These are phyloP conservation scores for Keqinozyma sinolaborantium DNA, from an alignment of 1,139 yeast genomes.

Conservation along the genomic window DNA sequence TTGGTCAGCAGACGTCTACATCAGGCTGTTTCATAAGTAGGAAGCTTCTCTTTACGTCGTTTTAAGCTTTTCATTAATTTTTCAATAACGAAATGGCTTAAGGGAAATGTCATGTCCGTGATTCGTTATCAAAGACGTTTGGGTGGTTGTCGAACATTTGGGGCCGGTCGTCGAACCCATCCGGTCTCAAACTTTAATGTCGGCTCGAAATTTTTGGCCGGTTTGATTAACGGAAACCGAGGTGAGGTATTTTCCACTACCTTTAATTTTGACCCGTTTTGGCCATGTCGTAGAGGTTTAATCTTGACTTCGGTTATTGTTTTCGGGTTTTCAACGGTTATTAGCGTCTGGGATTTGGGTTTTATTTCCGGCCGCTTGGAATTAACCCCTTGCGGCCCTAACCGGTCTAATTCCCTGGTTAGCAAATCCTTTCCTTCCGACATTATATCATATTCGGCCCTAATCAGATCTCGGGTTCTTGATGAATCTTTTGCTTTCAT, in stretches of 20 bases:
- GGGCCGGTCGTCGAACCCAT: no score
- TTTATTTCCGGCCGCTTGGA: no score
- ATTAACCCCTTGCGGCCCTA: no score
- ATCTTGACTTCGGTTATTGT: neutral
- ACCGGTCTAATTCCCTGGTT: no score
- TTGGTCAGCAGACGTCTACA: no score
- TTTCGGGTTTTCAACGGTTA: neutral
- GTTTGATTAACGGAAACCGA: neutral
- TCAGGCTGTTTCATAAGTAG: no score
- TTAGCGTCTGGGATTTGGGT: no score
- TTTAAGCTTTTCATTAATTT: conserved; percentile 2
- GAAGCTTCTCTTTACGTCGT: conserved; percentile 2
- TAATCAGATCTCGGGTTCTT: no score
- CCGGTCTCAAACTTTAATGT: neutral
- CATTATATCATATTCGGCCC: conserved; percentile 18
- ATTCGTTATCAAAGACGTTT: no score
- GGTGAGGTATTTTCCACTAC: neutral
- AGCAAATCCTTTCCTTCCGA: conserved; percentile 18
- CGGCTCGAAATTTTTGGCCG: conserved; percentile 1
- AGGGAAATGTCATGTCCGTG: no score
- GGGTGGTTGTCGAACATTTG: no score
- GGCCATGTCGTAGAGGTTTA: conserved; percentile 1
- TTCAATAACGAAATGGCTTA: conserved; percentile 4
- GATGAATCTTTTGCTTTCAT: conserved; percentile 1
- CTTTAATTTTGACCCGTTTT: neutral